phyloP scores from a whole-genome alignment of 2,329 filamentous ascomycete genomes.

The Alternaria consortialis region DNA sequence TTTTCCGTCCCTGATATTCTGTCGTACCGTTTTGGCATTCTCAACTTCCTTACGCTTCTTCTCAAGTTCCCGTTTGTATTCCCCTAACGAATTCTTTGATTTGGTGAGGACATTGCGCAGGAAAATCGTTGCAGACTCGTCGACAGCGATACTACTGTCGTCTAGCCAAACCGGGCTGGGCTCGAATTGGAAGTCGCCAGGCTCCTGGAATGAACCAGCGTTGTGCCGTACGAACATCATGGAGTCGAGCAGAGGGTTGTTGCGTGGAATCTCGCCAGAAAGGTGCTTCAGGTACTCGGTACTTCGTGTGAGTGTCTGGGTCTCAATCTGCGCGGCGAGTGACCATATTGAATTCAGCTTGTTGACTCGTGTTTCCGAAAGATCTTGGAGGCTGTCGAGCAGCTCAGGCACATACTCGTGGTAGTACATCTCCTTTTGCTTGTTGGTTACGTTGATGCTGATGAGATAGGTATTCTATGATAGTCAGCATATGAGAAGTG shows the following conservation, averaged over 20 bases:
- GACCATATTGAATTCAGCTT: constrained; percentile 89
- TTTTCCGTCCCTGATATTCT: constrained; percentile 80
- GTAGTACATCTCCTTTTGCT: constrained; percentile 96
- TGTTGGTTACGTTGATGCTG: constrained; percentile 94
- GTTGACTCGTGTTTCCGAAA: constrained; percentile 86
- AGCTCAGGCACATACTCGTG: constrained; percentile 95
- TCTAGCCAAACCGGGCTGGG: constrained; percentile 98
- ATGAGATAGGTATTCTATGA: constrained; percentile 90
- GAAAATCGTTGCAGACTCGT: constrained; percentile 88
- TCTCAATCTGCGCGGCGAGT: constrained; percentile 80
- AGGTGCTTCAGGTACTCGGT: constrained; percentile 76
- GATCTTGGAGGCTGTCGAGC: constrained; percentile 87
- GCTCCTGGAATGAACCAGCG: constrained; percentile 81
- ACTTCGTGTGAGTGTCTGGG: constrained; percentile 78
- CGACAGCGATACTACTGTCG: constrained; percentile 83
- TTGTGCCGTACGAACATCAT: constrained; percentile 99
- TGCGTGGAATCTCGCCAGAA: constrained; percentile 82
- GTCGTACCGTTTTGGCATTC: constrained; percentile 74
- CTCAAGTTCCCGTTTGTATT: constrained; percentile 83
- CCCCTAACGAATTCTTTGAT: constrained; percentile 83
- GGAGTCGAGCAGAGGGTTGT: constrained; percentile 87
- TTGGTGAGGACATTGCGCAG: constrained; percentile 91
- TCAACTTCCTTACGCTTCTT: constrained; percentile 89
- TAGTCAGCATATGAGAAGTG: constrained; percentile 32
- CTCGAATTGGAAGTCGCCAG: constrained; percentile 85